Evolutionary conservation across 192 early-diverging fungal species (phyloP).

Genomic region (Coemansia sp.): DNA sequence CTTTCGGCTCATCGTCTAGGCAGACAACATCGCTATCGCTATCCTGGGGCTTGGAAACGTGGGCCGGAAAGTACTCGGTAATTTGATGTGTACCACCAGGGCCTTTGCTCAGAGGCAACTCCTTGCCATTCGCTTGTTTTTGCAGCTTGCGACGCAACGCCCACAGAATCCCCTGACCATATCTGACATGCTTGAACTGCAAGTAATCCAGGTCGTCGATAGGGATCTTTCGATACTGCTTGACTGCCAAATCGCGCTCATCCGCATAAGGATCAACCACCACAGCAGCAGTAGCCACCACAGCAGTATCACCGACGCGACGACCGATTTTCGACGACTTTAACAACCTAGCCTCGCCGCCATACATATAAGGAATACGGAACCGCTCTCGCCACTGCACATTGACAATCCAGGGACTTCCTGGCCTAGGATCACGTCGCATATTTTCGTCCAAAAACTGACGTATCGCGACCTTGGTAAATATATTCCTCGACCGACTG

Average conservation of each 20-base stretch:
- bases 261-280: constrained; percentile 44
- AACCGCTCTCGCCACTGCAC: constrained; percentile 49
- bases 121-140: constrained; percentile 9
- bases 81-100: constrained; percentile 25
- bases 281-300: not conserved
- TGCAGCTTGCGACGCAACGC: constrained; percentile 21
- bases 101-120: not conserved
- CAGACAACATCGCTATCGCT: not conserved
- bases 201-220: constrained; percentile 82
- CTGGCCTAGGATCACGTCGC: constrained; percentile 27
- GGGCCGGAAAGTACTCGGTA: constrained; percentile 28
- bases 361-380: constrained; percentile 44
- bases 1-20: not conserved
- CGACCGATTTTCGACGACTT: not conserved
- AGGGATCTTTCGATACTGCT: constrained; percentile 65
- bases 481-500: constrained; percentile 47
- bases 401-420: constrained; percentile 41
- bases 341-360: constrained; percentile 34
- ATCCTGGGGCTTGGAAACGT: not conserved
- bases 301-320: not conserved
- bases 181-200: constrained; percentile 45
- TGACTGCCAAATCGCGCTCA: constrained; percentile 29
- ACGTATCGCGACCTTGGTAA: constrained; percentile 47
- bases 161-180: constrained; percentile 27
- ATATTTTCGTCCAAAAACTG: constrained; percentile 50